phyloP scores from a whole-genome alignment of 495 filamentous ascomycete species.

The Aspergillus baeticus region DNA sequence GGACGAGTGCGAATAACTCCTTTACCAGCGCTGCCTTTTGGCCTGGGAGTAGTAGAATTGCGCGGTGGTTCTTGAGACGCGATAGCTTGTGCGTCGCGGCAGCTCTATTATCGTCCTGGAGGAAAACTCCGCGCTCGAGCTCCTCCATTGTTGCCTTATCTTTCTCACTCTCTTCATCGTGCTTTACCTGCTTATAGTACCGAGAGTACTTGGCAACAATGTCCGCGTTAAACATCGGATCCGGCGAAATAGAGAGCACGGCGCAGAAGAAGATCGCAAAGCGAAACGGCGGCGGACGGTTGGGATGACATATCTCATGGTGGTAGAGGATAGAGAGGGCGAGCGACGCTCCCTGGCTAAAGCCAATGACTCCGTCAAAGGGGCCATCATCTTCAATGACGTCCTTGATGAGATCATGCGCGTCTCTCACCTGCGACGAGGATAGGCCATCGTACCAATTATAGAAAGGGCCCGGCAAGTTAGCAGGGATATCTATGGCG shows the following conservation, averaged over 20 bases:
- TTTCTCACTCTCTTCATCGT: background rate
- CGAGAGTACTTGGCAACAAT: background rate
- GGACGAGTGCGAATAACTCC: background rate
- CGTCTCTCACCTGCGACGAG: no score
- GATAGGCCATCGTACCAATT: no score
- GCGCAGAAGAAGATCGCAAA: background rate
- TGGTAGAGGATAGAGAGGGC: constrained; percentile 3
- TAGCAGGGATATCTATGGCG: no score
- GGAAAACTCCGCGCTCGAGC: no score
- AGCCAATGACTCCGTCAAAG: constrained; percentile 3
- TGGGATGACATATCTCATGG: background rate
- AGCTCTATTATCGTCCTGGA: no score
- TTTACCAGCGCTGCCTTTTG: background rate
- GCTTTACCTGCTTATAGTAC: background rate
- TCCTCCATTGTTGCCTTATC: background rate
- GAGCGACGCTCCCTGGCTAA: constrained; percentile 3
- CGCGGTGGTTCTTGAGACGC: background rate
- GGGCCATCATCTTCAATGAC: background rate
- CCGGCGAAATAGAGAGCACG: background rate
- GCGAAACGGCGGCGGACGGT: background rate
- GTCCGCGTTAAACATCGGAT: background rate
- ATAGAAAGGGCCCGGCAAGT: no score
- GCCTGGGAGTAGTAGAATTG: background rate
- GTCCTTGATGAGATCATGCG: background rate
- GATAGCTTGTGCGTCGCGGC: no score